Base-by-base conservation (phyloP, 331 rosid genomes). In the Stylosanthes scabra region DNA sequence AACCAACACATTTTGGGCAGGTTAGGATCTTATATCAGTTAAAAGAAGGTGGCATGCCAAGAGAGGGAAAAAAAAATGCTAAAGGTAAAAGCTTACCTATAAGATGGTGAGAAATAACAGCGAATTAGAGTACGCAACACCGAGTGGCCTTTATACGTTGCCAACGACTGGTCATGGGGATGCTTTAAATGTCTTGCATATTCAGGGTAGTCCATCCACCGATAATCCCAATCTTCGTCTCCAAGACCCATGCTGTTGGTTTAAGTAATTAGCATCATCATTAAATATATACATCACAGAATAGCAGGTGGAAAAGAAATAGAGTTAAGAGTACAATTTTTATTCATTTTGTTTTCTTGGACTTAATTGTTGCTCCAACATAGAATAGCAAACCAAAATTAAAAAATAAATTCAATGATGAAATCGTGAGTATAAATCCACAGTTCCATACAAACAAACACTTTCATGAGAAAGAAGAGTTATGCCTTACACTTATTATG, bases 141-240 rank as follows among this genome's bases (percentile, higher is more conserved):
- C 0, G 97, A 84, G 83, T 94, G 99, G 63, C 96, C 97, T 83
- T 80, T 83, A 70, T 94, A 94, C 15, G 99, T 88, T 78, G 96
- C 81, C 76, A 94, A 68, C 50, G 97, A 94, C 66, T 77, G 90
- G 73, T 94, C 99, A 67, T 73, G 50, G 3, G 97, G 90, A 72
- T 94, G 99, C 70, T 72, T 88, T 68, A 69, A 8, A 59, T 78
- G 77, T 80, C 83, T 83, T 51, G 96, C 90, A 67, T 80, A 73
- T 46, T 69, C 75, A 37, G 97, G 99, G 74, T 91, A 94, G 59
- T 91, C 97, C 96, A 88, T 91, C 97, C 96, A 85, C 83, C 97
- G 86, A 75, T 91, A 94, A 80, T 94, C 97, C 97, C 99, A 94
- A 8, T 88, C 93, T 14, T 81, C 85, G 42, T 74, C 81, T 80